Conservation (phyloP, 129 eudicot species). For the Centella asiatica region DNA sequence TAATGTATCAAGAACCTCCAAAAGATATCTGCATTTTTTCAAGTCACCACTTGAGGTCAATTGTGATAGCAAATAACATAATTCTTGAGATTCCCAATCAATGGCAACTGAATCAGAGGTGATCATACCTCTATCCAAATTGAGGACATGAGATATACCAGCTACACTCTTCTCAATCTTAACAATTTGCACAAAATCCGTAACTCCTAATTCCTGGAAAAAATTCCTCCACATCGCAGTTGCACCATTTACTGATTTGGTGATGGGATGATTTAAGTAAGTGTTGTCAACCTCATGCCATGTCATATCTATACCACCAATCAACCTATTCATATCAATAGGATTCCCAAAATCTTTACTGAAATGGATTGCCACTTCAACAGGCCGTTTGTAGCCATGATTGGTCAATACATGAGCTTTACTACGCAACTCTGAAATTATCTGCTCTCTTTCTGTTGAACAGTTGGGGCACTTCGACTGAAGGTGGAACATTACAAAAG, state of each 20-base stretch:
- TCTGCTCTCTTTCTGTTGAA: conserved; percentile 40
- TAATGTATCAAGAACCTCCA: conserved; percentile 61
- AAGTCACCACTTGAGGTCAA: conserved; percentile 35
- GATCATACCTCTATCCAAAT: conserved; percentile 28
- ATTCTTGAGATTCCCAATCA: conserved; percentile 81
- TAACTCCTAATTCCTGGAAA: conserved; percentile 54
- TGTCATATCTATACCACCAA: conserved; percentile 39
- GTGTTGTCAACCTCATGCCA: conserved; percentile 61
- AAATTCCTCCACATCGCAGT: conserved; percentile 57
- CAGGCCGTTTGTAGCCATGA: conserved; percentile 49
- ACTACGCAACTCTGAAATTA: conserved; percentile 47
- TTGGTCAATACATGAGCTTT: conserved; percentile 66
- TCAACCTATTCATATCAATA: conserved; percentile 40
- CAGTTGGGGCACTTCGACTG: conserved; percentile 63
- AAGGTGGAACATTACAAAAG: conserved; percentile 71
- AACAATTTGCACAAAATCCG: conserved; percentile 67
- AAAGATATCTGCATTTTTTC: conserved; percentile 41
- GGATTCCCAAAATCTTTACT: conserved; percentile 49
- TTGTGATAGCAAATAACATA: conserved; percentile 35
- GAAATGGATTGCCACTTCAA: conserved; percentile 65
- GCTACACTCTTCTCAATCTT: conserved; percentile 42
- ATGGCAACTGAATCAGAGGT: conserved; percentile 30
- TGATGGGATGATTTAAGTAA: conserved; percentile 52
- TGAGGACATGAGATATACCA: conserved; percentile 24
- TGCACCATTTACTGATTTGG: conserved; percentile 35